Percentiles rank a stretch among this genome's conserved stretches.
Evolutionary conservation across 129 eudicot genomes (phyloP).

Genomic region (Logfia minima): DNA sequence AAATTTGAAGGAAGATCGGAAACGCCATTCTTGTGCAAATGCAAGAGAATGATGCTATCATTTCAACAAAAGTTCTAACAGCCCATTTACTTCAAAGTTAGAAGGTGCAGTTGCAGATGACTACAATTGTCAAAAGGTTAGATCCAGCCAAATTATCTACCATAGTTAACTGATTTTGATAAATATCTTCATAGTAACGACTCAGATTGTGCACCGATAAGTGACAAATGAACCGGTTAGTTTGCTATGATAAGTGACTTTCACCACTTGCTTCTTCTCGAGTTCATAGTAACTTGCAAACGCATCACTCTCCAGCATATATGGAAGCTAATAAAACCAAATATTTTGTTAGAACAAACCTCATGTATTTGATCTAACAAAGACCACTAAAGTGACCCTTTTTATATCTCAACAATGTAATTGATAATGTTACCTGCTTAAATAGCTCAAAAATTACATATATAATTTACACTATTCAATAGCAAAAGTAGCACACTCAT

Average conservation of each 20-base stretch:
- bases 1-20: background rate
- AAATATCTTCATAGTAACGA: background rate
- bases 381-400: background rate
- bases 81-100: background rate
- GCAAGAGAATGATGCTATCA: slow-evolving; percentile 13
- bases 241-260: slow-evolving; percentile 33
- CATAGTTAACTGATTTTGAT: background rate
- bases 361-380: background rate
- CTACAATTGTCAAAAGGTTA: slow-evolving; percentile 17
- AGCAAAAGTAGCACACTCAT: background rate
- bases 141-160: slow-evolving; percentile 4
- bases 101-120: background rate
- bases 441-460: too few relatives aligned
- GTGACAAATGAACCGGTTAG: slow-evolving; percentile 34
- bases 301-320: slow-evolving; percentile 50
- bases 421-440: slow-evolving; percentile 44
- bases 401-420: background rate
- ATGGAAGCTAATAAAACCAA: slow-evolving; percentile 40
- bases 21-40: slow-evolving; percentile 1
- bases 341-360: background rate
- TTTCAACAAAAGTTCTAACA: background rate
- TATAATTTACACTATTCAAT: background rate
- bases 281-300: slow-evolving; percentile 57
- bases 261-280: slow-evolving; percentile 48
- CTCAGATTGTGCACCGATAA: slow-evolving; percentile 46